Conservation (phyloP, 768 basidiomycete species). For the Auricularia auricula-judae region DNA sequence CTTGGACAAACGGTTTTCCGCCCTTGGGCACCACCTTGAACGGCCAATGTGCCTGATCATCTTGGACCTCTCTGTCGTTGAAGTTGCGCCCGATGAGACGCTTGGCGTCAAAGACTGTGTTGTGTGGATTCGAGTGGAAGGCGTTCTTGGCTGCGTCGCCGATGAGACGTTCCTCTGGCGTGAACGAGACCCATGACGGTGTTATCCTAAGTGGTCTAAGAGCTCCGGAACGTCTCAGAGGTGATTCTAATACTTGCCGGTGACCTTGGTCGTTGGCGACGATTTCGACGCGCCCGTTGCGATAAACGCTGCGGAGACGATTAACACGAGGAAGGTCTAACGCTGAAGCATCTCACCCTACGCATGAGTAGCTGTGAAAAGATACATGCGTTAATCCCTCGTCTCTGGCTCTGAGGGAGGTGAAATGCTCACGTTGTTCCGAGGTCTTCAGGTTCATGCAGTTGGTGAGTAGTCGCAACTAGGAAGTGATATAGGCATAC, state of each 20-base stretch:
- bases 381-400: too few relatives aligned
- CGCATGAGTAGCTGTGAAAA: constrained; percentile 7
- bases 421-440: constrained; percentile 7
- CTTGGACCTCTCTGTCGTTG: constrained; percentile 27
- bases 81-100: constrained; percentile 26
- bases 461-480: neutral
- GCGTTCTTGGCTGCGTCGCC: constrained; percentile 46
- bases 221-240: neutral
- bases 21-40: constrained; percentile 29
- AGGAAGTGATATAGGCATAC: neutral
- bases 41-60: constrained; percentile 28
- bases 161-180: constrained; percentile 15
- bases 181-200: constrained; percentile 10
- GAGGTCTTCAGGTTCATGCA: constrained; percentile 1
- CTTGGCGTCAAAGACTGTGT: constrained; percentile 39
- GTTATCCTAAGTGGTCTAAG: constrained; percentile 2
- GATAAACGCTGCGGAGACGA: neutral
- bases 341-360: constrained; percentile 3
- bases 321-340: neutral
- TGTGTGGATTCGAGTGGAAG: constrained; percentile 33
- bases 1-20: constrained; percentile 30
- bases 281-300: constrained; percentile 3
- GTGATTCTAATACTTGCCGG: neutral
- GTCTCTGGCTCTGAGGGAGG: neutral
- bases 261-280: constrained; percentile 8